Evolutionary conservation across 306 rosid genomes (phyloP).

Genomic region (Mimosa bimucronata): DNA sequence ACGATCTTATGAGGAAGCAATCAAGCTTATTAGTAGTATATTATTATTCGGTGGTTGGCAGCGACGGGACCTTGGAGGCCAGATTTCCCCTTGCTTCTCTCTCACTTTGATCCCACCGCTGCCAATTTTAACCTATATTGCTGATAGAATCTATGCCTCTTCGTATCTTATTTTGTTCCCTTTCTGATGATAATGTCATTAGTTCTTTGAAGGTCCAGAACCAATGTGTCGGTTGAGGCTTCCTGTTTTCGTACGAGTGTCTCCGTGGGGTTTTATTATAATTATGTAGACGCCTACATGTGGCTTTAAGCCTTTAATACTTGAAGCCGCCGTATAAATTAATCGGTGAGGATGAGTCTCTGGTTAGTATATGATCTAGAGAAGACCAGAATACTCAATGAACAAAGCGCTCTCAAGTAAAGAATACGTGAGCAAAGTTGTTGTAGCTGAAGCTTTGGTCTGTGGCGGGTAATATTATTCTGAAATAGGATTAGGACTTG

Average conservation of each 20-base stretch:
- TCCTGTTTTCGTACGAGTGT: background rate
- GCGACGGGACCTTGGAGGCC: background rate
- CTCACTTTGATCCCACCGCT: constrained; percentile 17
- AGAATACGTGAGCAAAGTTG: background rate
- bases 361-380: background rate
- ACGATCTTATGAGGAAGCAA: background rate
- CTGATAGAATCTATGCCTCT: constrained; percentile 6
- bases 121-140: constrained; percentile 16
- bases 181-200: background rate
- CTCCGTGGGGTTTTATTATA: background rate
- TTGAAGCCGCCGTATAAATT: background rate
- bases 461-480: background rate
- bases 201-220: background rate
- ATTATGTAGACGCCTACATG: background rate
- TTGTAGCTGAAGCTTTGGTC: background rate
- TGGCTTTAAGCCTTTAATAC: background rate
- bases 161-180: background rate
- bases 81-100: background rate
- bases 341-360: background rate
- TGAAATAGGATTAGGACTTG: constrained; percentile 17
- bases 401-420: background rate
- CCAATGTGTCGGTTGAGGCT: constrained; percentile 16
- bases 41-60: background rate
- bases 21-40: background rate
- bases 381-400: background rate